phyloP scores from a whole-genome alignment of 2,329 filamentous ascomycete genomes.

The Fusarium poae region DNA sequence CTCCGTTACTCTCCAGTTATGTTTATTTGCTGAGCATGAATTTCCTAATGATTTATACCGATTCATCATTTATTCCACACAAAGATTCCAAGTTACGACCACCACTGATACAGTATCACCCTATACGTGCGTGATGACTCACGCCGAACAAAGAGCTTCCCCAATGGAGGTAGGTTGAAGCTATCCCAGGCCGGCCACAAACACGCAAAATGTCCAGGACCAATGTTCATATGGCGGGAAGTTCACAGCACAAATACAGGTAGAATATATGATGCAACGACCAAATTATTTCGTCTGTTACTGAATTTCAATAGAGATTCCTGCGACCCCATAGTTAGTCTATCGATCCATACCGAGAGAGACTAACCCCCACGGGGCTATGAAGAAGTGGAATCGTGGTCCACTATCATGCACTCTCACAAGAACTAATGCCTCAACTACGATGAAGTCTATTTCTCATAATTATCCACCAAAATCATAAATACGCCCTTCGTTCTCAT shows the following conservation, averaged over 20 bases:
- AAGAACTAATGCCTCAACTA: slow-evolving; percentile 29
- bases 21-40: too few species aligned
- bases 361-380: slow-evolving; percentile 10
- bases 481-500: neutral
- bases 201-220: neutral
- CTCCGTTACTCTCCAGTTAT: neutral
- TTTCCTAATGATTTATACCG: neutral
- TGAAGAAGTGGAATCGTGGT: slow-evolving; percentile 27
- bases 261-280: neutral
- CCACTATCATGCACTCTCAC: slow-evolving; percentile 29
- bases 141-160: neutral
- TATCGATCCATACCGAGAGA: neutral
- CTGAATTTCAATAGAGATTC: neutral
- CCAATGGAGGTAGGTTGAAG: neutral
- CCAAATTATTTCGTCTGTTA: neutral
- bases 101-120: neutral
- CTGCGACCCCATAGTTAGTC: neutral
- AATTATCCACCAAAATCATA: neutral
- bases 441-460: slow-evolving; percentile 2
- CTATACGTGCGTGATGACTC: neutral
- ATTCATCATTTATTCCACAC: neutral
- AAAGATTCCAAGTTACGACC: too few species aligned
- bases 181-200: neutral
- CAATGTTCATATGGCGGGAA: neutral
- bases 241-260: neutral